Evolutionary conservation across 768 basidiomycete genomes (phyloP), one percentile per base, ranked within the genome.

Genomic region (Cyathus striatus): DNA sequence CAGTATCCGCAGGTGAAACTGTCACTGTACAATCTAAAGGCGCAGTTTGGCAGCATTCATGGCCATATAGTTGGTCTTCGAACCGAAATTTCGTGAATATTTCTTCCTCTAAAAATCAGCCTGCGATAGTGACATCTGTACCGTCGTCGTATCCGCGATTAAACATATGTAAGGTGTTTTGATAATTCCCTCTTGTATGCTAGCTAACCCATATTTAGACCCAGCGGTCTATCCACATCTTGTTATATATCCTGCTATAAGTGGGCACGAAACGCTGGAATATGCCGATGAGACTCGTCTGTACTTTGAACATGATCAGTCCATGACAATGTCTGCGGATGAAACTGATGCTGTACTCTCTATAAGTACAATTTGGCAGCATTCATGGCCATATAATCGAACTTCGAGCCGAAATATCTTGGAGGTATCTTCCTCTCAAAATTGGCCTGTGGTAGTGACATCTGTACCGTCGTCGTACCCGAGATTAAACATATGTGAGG

Each of bases 171-270:
- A 38, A 43, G 60, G 49, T 13, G 26, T 20, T 41, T 17, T 37
- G 4, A 14, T 38, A 21, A 43, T 25, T 21, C 23, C 16, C 5
- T 23, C 27, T 17, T 6, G 4, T 7, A 16, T 17, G 18, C 22
- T 23, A 12, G 10, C n/a, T 21, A n/a, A 23, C 34, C 43, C 13
- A 14, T 6, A 10, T 22, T 14, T 38, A 64, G 62, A 66, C 52
- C 57, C 62, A 4, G 51, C 54, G 1, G 49, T 60, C 1, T 76
- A 75, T 55, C 72, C 65, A 25, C 41, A 61, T 48, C 60, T 68
- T 39, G 48, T 60, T 27, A 42, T 61, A 16, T 61, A 56, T 45
- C 61, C 63, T 16, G 26, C 53, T n/a, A 17, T 51, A 13, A 24
- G 23, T 23, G 21, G 33, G 30, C 20, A n/a, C n/a, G n/a, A n/a